Evolutionary conservation across 1,284 basidiomycete species (phyloP), one percentile per base, ranked within the genome.

Genomic region (Gymnopus androsaceus): DNA sequence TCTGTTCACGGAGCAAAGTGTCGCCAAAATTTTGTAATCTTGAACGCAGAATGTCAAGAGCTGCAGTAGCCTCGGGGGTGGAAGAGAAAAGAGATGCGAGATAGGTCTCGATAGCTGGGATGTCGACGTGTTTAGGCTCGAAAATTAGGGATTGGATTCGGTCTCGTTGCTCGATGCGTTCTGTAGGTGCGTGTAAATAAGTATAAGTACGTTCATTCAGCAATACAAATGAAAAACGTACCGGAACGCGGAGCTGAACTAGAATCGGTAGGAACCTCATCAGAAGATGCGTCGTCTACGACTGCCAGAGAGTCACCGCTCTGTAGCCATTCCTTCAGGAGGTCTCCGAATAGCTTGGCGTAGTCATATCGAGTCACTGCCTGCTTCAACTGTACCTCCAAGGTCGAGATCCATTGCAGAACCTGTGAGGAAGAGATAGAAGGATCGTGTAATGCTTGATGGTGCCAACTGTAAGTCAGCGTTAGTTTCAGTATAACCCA

Each of bases 291-390:
- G 40, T 8, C n/a, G n/a, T 21, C 14, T n/a, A 3, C 19, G 25
- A 30, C 17, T n/a, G 42, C 42, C 42, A 45, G 17, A 45, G 42
- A 45, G 19, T 45, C 42, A 15, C 42, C 42, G 19, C 45, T 47
- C 4, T 47, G 15, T 30, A 47, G 14, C 45, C 45, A 47, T 47
- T 47, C 45, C 17, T 47, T 47, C 12, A 47, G 45, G 15, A 47
- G 28, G 17, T 47, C 45, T 4, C 45, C 45, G 17, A 47, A 47
- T 4, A 47, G 30, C 17, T 47, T 47, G 15, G 45, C 45, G 33
- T 47, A 47, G 21, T 47, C 28, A 23, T 47, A 47, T 33, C 45
- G 45, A 21, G 45, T 47, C 9, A 47, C 30, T 2, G 45, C 45
- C 21, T 33, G 45, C 11, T 47, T 31, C 17, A 47, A 33, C 15